Conservation (phyloP, 257 asterid species). For the Primulina tabacum region DNA sequence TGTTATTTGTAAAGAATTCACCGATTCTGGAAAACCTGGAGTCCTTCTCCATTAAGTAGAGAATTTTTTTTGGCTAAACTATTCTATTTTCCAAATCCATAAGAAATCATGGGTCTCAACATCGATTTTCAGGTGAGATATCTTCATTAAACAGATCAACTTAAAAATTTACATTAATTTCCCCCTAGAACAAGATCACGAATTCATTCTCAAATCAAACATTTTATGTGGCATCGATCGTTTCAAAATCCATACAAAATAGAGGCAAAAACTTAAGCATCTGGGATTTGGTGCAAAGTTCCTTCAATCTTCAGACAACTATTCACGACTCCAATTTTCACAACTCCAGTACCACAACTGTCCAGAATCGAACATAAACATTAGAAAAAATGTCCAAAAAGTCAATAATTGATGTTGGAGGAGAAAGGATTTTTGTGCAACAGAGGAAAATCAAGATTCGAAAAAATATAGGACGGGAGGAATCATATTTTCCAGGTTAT, state of each 20-base stretch:
- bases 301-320: neutral
- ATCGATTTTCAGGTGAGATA: too few relatives aligned
- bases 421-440: too few relatives aligned
- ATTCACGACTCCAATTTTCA: slow-evolving; percentile 30
- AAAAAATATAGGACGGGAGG: too few relatives aligned
- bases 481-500: neutral
- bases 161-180: slow-evolving; percentile 15
- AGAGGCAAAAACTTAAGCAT: neutral
- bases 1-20: neutral
- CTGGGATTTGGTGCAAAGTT: neutral
- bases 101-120: too few relatives aligned
- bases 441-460: too few relatives aligned
- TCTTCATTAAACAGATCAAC: slow-evolving; percentile 16
- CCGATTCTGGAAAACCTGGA: slow-evolving; percentile 28
- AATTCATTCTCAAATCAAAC: neutral
- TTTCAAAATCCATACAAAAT: too few relatives aligned
- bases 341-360: slow-evolving; percentile 81
- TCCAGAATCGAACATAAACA: slow-evolving; percentile 2
- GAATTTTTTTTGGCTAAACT: too few relatives aligned
- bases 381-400: neutral
- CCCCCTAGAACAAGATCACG: neutral
- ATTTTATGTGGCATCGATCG: too few relatives aligned
- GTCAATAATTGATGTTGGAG: too few relatives aligned
- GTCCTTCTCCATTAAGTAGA: slow-evolving; percentile 26
- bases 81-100: too few relatives aligned